Evolutionary conservation across 2,329 filamentous ascomycete genomes (phyloP).

Genomic region (Leptosphaerulina australis): DNA sequence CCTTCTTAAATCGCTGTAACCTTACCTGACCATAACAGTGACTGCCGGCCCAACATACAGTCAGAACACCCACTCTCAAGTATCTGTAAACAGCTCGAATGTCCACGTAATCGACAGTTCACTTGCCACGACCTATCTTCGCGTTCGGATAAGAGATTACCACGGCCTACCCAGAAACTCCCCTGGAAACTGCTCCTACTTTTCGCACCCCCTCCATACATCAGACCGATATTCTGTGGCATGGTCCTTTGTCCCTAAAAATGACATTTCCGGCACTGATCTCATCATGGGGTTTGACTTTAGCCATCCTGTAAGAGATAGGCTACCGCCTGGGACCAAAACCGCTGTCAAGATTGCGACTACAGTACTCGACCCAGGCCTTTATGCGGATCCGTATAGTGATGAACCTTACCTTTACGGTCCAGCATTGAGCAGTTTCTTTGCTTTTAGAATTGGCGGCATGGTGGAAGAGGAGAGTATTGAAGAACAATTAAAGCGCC

Average conservation of each 20-base stretch:
- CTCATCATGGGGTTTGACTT: conserved; percentile 48
- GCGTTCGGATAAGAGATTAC: conserved; percentile 46
- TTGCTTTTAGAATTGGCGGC: conserved; percentile 43
- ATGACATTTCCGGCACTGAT: conserved; percentile 37
- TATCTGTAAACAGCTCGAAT: conserved; percentile 41
- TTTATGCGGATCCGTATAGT: conserved; percentile 46
- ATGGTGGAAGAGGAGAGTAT: conserved; percentile 19
- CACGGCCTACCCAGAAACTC: conserved; percentile 42
- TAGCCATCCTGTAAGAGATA: conserved; percentile 44
- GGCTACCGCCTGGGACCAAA: conserved; percentile 46
- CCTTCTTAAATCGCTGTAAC: neutral
- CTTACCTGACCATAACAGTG: conserved; percentile 22
- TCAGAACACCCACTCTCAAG: conserved; percentile 35
- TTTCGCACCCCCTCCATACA: conserved; percentile 39
- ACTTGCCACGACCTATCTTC: conserved; percentile 39
- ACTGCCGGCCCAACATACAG: conserved; percentile 46
- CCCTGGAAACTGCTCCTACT: conserved; percentile 40
- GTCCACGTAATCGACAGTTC: conserved; percentile 36
- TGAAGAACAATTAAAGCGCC: conserved; percentile 32
- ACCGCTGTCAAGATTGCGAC: conserved; percentile 48
- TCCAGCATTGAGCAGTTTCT: conserved; percentile 45
- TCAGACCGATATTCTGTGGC: conserved; percentile 46
- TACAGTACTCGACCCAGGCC: conserved; percentile 43
- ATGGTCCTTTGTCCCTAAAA: conserved; percentile 48
- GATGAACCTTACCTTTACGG: conserved; percentile 48